phyloP scores from a whole-genome alignment of 73 alveolate species.

The Stentor roeselii region DNA sequence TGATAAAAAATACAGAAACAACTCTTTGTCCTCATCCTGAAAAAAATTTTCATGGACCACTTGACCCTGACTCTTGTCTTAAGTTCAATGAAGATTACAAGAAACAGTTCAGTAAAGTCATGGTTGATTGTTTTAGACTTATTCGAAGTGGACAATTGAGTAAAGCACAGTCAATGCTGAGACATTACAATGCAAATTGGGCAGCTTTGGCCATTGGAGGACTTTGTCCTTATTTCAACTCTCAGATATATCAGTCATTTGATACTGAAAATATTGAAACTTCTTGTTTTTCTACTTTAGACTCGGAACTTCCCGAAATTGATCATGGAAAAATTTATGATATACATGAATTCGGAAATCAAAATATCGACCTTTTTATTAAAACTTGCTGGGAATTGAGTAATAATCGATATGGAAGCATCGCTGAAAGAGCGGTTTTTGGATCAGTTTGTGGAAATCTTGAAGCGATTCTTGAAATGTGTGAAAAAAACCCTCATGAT shows the following conservation, averaged over 20 bases:
- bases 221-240: conserved; percentile 22
- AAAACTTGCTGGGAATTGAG: background rate
- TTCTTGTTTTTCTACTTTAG: background rate
- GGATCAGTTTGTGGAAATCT: conserved; percentile 7
- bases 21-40: background rate
- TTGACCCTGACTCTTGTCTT: background rate
- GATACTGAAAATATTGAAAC: background rate
- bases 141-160: background rate
- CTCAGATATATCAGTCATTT: background rate
- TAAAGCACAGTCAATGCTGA: background rate
- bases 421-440: background rate
- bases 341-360: background rate
- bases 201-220: background rate
- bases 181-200: background rate
- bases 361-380: conserved; percentile 1
- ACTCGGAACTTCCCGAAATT: background rate
- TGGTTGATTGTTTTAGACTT: background rate
- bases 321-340: background rate
- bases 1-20: background rate
- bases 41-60: background rate
- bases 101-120: background rate
- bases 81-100: background rate
- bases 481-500: background rate
- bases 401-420: background rate
- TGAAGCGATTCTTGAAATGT: conserved; percentile 17